A percentile compares a stretch with the other conserved stretches of the same genome.
Evolutionary conservation across 1,284 basidiomycete species (phyloP).

Genomic region (Ganoderma meredithae): DNA sequence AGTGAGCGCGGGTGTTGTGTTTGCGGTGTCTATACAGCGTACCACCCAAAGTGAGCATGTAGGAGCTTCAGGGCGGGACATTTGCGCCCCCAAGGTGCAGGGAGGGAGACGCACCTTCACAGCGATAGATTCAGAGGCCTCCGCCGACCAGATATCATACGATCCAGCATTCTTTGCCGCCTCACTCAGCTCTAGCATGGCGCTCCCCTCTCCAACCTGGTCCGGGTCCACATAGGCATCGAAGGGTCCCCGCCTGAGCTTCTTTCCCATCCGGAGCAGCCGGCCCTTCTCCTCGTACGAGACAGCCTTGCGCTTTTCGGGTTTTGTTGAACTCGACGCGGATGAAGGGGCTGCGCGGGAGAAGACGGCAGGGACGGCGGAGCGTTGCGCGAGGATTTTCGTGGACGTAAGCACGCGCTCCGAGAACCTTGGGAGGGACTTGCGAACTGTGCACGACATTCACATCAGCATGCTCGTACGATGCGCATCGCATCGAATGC

Average conservation of each 20-base stretch:
- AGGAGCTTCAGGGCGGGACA: not conserved
- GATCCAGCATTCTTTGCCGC: slow-evolving; percentile 75
- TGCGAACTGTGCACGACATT: slow-evolving; percentile 56
- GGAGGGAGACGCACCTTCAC: slow-evolving; percentile 54
- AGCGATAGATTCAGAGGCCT: slow-evolving; percentile 43
- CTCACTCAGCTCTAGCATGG: slow-evolving; percentile 63
- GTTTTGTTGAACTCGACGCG: slow-evolving; percentile 33
- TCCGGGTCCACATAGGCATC: slow-evolving; percentile 72
- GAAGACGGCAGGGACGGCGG: slow-evolving; percentile 84
- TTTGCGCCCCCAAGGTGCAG: not conserved
- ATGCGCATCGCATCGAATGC: slow-evolving; percentile 31
- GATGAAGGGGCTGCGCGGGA: slow-evolving; percentile 48
- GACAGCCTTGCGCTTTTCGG: slow-evolving; percentile 47
- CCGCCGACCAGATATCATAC: slow-evolving; percentile 76
- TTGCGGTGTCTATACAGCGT: slow-evolving; percentile 53
- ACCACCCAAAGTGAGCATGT: not conserved
- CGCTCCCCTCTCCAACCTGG: slow-evolving; percentile 69
- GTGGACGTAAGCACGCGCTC: slow-evolving; percentile 71
- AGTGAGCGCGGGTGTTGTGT: slow-evolving; percentile 54
- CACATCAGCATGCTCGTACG: not conserved
- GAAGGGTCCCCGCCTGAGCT: slow-evolving; percentile 72
- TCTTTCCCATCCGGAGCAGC: slow-evolving; percentile 77
- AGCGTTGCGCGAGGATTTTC: slow-evolving; percentile 85
- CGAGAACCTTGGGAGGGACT: slow-evolving; percentile 61
- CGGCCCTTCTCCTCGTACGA: slow-evolving; percentile 76